phyloP scores from a whole-genome alignment of 2,329 filamentous ascomycete genomes.

The Thelonectria olida region DNA sequence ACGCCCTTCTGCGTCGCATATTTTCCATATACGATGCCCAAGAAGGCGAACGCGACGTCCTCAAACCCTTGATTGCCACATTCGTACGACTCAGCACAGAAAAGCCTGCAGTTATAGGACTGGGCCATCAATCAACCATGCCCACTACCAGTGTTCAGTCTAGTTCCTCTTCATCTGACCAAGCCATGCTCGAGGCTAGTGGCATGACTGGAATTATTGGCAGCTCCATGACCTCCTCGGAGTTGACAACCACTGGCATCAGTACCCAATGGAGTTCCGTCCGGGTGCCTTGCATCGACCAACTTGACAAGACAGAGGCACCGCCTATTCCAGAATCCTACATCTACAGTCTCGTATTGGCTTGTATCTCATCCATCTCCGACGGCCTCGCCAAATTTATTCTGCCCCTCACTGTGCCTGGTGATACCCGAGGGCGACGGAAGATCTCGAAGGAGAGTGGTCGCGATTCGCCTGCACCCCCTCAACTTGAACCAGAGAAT shows the following conservation, averaged over 20 bases:
- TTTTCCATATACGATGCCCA: constrained; percentile 82
- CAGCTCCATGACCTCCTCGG: constrained; percentile 71
- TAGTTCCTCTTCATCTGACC: constrained; percentile 72
- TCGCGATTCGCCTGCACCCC: constrained; percentile 53
- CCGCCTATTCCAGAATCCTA: constrained; percentile 91
- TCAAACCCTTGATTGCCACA: constrained; percentile 84
- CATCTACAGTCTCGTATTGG: constrained; percentile 86
- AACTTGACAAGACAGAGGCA: constrained; percentile 90
- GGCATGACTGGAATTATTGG: constrained; percentile 89
- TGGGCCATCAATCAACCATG: constrained; percentile 87
- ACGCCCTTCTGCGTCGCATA: constrained; percentile 79
- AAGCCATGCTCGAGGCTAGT: constrained; percentile 88
- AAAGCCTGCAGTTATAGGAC: constrained; percentile 86
- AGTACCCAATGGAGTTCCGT: constrained; percentile 92
- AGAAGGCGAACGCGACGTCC: constrained; percentile 76
- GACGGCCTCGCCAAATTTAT: constrained; percentile 95
- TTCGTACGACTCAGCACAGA: constrained; percentile 95
- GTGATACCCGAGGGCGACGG: constrained; percentile 68
- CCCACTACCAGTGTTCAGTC: constrained; percentile 69
- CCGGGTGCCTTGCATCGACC: constrained; percentile 88
- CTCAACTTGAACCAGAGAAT: constrained; percentile 47
- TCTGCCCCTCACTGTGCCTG: constrained; percentile 85
- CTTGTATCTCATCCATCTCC: constrained; percentile 89
- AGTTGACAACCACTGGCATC: constrained; percentile 78
- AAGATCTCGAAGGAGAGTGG: constrained; percentile 55